Conservation (phyloP, 108 stramenopile species). For the Ochromonas danica region DNA sequence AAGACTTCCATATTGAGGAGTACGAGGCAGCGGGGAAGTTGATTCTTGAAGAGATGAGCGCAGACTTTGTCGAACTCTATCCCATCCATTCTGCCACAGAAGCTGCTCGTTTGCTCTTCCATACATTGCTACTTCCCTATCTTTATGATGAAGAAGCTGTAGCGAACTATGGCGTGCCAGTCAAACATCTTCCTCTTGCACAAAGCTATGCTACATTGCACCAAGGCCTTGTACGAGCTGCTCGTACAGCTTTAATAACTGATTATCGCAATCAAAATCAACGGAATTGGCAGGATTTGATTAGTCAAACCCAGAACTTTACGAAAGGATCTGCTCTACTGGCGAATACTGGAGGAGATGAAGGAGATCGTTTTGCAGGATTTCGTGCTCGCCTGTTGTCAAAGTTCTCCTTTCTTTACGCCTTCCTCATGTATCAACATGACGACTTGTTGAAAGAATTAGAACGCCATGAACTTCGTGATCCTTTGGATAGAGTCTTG, state of each 20-base stretch:
- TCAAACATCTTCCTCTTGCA: too few species aligned
- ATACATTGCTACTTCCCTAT: too few species aligned
- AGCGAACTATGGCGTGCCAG: too few species aligned
- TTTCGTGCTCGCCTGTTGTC: slow-evolving; percentile 11
- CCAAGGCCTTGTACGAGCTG: too few species aligned
- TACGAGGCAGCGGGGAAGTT: background rate
- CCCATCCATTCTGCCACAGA: background rate
- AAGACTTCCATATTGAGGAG: background rate
- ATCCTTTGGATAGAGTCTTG: slow-evolving; percentile 12
- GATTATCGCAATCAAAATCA: background rate
- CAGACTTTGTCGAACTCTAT: background rate
- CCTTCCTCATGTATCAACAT: background rate
- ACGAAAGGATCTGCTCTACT: slow-evolving; percentile 1
- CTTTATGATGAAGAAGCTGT: too few species aligned
- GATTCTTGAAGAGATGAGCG: background rate
- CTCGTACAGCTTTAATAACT: too few species aligned
- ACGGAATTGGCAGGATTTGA: background rate
- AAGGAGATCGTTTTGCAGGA: slow-evolving; percentile 26
- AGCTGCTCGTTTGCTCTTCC: too few species aligned
- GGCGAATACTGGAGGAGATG: background rate
- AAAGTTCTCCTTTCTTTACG: slow-evolving; percentile 1
- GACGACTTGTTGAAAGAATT: background rate
- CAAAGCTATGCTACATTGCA: too few species aligned
- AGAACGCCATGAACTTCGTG: background rate
- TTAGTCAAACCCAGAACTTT: background rate